phyloP scores from a whole-genome alignment of 140 eudicot species.

The Erigeron philadelphicus region DNA sequence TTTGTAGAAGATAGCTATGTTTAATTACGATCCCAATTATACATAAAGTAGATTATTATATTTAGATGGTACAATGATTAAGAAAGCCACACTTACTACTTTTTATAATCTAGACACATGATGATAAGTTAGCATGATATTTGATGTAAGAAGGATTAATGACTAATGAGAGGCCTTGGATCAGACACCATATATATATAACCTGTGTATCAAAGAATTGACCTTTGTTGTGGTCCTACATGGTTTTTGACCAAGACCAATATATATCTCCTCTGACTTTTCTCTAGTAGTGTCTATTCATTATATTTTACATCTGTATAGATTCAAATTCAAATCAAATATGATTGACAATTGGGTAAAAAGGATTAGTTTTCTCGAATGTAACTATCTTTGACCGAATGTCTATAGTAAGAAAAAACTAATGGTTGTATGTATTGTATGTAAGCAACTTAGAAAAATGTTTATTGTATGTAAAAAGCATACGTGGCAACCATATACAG shows the following conservation, averaged over 20 bases:
- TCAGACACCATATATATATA: conserved; percentile 27
- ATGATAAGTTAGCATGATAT: conserved; percentile 23
- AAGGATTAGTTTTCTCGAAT: no score
- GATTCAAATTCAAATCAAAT: neutral
- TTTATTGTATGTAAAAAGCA: no score
- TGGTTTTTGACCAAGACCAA: conserved; percentile 31
- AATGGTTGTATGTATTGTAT: no score
- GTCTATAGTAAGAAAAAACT: no score
- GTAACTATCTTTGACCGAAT: no score
- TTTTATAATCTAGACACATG: conserved; percentile 13
- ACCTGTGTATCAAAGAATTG: conserved; percentile 24
- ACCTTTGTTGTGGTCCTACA: conserved; percentile 19
- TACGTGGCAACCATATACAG: no score
- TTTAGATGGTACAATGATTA: no score
- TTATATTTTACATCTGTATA: neutral
- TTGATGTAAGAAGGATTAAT: conserved; percentile 14
- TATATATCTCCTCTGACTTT: conserved; percentile 24
- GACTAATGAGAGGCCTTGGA: conserved; percentile 21
- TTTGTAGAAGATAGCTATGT: no score
- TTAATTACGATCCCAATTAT: no score
- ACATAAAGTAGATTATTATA: no score
- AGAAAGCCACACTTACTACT: neutral
- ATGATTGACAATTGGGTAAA: neutral
- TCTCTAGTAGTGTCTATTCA: neutral
- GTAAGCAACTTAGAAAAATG: no score